Evolutionary conservation across 2,329 filamentous ascomycete genomes (phyloP).

Genomic region (Fusarium sterilihyphosum): DNA sequence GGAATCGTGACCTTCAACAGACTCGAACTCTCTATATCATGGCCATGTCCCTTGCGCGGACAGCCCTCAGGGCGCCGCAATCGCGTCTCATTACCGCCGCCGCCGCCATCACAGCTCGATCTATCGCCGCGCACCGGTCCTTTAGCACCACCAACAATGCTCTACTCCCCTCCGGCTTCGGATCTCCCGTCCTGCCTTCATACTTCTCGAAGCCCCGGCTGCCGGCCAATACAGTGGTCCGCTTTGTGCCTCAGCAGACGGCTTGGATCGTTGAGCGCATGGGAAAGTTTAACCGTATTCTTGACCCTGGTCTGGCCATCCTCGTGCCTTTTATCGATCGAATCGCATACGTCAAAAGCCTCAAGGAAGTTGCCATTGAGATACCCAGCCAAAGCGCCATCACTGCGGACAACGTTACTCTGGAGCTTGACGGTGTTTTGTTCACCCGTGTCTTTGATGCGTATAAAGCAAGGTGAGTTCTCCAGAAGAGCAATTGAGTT

Average conservation of each 20-base stretch:
- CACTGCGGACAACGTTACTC: slow-evolving; percentile 96
- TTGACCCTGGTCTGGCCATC: slow-evolving; percentile 90
- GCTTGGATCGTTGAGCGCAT: slow-evolving; percentile 99
- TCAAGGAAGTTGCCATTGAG: slow-evolving; percentile 96
- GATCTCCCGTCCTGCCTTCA: slow-evolving; percentile 61
- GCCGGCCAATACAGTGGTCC: slow-evolving; percentile 92
- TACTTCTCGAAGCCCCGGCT: slow-evolving; percentile 82
- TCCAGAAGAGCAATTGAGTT: background rate
- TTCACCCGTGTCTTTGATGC: slow-evolving; percentile 98
- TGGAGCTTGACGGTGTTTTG: slow-evolving; percentile 94
- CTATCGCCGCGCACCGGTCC: slow-evolving; percentile 39
- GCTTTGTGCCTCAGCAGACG: slow-evolving; percentile 99
- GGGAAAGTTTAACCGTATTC: slow-evolving; percentile 95
- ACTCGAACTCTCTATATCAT: slow-evolving; percentile 37
- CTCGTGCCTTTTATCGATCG: slow-evolving; percentile 91
- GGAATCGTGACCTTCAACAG: slow-evolving; percentile 27
- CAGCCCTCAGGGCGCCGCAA: slow-evolving; percentile 42
- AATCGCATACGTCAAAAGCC: slow-evolving; percentile 96
- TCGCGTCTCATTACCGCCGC: slow-evolving; percentile 36
- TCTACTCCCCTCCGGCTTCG: slow-evolving; percentile 49
- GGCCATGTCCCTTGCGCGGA: slow-evolving; percentile 46
- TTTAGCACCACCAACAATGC: slow-evolving; percentile 47
- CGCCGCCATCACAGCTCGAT: slow-evolving; percentile 22
- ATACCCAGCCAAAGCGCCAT: slow-evolving; percentile 98
- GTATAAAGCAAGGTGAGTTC: slow-evolving; percentile 87